Evolutionary conservation across 331 rosid genomes (phyloP), one percentile per base, ranked within the genome.

Genomic region (Acacia pycnantha): DNA sequence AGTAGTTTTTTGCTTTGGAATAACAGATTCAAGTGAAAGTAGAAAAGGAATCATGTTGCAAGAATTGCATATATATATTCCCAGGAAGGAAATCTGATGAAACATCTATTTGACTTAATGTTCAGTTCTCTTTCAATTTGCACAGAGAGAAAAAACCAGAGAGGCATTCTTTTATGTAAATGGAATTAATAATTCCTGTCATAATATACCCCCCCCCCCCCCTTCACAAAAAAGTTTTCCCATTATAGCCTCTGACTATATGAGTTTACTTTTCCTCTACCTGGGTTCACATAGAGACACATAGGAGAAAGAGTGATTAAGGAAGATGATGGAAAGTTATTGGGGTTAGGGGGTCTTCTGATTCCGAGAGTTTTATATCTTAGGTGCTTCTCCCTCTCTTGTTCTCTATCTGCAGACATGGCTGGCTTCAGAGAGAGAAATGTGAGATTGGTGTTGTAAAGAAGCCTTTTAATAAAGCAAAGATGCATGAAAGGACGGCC

Each of bases 61-160:
- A 37, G 9, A 37, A 37, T 37, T 37, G 41, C 40, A 37, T 37
- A 37, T 5, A 37, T 37, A 37, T 37, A 37, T 83, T 76, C 90
- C 83, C 79, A 56, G 78, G 67, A 72, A 77, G 86, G 86, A 80
- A 88, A 83, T 71, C 80, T 86, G 83, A 90, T 82, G 89, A 89
- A 87, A 68, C 83, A 78, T 84, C 86, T 74, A 70, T 54, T 87
- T 85, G 87, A 85, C 88, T 84, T 78, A 75, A 48, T 77, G 73
- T 13, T 41, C 37, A 5, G 14, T 51, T 69, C 53, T 64, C 77
- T 24, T 33, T 59, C 31, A 71, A 53, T 40, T 47, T 77, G 61
- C 26, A 21, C 1, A 6, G 41, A 29, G 66, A 0, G 1, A 8
- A 3, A 58, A 14, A 46, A 67, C 24, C 66, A 59, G 18, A 24